Evolutionary conservation across 1,284 basidiomycete genomes (phyloP), one percentile per base, ranked within the genome.

Genomic region (Moniliophthora roreri): DNA sequence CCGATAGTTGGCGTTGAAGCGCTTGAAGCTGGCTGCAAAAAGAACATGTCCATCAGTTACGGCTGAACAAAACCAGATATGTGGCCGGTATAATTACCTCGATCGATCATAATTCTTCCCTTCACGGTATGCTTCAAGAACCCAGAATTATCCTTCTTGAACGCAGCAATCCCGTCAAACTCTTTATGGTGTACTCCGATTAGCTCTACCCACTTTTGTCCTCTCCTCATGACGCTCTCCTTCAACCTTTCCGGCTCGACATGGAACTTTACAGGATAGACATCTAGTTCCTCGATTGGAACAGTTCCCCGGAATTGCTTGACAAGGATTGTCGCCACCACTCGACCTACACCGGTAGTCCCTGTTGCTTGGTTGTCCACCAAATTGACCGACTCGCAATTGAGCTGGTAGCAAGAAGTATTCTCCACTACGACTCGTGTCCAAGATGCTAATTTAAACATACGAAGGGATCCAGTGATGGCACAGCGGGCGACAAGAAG

Each of bases 81-180:
- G n/a, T n/a, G n/a, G n/a, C n/a, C n/a, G n/a, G n/a, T n/a, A n/a
- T n/a, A n/a, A n/a, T 34, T 58, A 78, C 78, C 74, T 62, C 78
- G 64, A 59, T 84, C 82, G 38, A 85, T 65, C 78, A 85, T 84
- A 47, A 83, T 74, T 13, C 82, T 65, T 41, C 77, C 69, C 48
- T 62, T 67, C 37, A 78, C 69, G 73, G 76, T 35, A 18, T 51
- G 36, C 39, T 21, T 58, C 32, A 38, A 44, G 42, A 75, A 50
- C 15, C 73, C 32, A 53, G 70, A 72, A 37, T 68, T 66, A 7
- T 57, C 63, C 2, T 55, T 53, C 53, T 67, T 74, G 26, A 72
- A 52, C 15, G 72, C 75, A 18, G 77, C 80, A 35, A 76, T 70
- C 0, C 81, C 83, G 20, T 71, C 67, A 62, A 79, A 85, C 55